Conservation (phyloP, 495 filamentous ascomycete species). For the Clohesyomyces aquaticus region DNA sequence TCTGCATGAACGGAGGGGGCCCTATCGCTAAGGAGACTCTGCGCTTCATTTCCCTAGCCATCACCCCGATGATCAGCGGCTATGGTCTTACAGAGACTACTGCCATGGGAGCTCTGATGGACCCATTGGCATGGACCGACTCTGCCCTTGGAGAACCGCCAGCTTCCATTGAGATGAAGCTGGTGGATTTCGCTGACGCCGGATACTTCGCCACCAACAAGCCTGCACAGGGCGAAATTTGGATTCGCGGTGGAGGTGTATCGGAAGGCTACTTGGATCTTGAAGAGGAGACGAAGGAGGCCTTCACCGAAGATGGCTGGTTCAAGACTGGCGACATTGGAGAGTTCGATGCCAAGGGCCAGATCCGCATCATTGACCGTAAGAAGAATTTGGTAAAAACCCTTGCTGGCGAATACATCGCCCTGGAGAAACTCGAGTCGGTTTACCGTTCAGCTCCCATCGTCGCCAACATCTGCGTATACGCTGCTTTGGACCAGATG, state of each 20-base stretch:
- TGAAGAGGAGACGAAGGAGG: constrained; percentile 77
- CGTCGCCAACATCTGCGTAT: constrained; percentile 94
- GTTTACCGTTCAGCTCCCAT: constrained; percentile 84
- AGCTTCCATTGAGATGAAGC: constrained; percentile 84
- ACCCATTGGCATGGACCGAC: constrained; percentile 87
- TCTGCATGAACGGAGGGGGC: constrained; percentile 52
- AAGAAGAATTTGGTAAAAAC: constrained; percentile 99
- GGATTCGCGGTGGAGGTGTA: constrained; percentile 81
- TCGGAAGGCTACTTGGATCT: constrained; percentile 77
- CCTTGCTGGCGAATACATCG: constrained; percentile 94
- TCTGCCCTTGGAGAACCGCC: constrained; percentile 79
- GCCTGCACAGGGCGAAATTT: constrained; percentile 93
- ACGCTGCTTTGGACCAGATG: constrained; percentile 76
- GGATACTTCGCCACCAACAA: constrained; percentile 86
- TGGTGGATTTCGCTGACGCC: constrained; percentile 93
- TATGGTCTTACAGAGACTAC: constrained; percentile 95
- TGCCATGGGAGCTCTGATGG: constrained; percentile 91
- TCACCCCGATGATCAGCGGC: constrained; percentile 59
- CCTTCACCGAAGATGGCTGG: constrained; percentile 80
- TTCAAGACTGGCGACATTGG: constrained; percentile 97
- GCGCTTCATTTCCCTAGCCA: constrained; percentile 51
- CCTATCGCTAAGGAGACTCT: constrained; percentile 51
- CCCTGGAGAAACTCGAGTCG: constrained; percentile 97
- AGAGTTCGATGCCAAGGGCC: constrained; percentile 80
- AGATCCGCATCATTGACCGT: constrained; percentile 88